Percentiles rank a stretch among this genome's conserved stretches.
Conservation (phyloP, 371 early-diverging fungal genomes). For the Sporodiniella umbellata region DNA sequence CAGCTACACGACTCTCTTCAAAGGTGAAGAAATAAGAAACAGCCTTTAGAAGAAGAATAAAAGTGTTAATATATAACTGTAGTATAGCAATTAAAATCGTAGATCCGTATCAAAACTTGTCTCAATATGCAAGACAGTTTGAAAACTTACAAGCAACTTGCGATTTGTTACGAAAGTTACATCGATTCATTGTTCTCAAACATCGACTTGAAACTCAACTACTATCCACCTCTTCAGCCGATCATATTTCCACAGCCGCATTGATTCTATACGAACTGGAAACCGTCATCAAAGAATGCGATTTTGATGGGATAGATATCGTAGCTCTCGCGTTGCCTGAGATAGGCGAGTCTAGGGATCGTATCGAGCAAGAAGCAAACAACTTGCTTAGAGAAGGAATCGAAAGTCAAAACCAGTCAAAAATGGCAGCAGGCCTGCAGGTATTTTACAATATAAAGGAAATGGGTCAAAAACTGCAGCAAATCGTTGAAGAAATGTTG, state of each 20-base stretch:
- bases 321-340: slow-evolving; percentile 51
- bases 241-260: slow-evolving; percentile 62
- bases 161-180: slow-evolving; percentile 62
- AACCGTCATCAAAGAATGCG: slow-evolving; percentile 54
- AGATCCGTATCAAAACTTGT: slow-evolving; percentile 61
- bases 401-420: slow-evolving; percentile 60
- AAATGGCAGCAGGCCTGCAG: slow-evolving; percentile 73
- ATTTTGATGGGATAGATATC: slow-evolving; percentile 66
- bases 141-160: slow-evolving; percentile 62
- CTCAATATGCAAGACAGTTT: slow-evolving; percentile 55
- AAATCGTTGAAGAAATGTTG: slow-evolving; percentile 43
- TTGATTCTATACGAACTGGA: slow-evolving; percentile 56
- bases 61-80: not conserved
- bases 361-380: slow-evolving; percentile 55
- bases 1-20: slow-evolving; percentile 59
- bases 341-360: slow-evolving; percentile 41
- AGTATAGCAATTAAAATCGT: slow-evolving; percentile 58
- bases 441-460: slow-evolving; percentile 70
- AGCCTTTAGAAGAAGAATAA: not conserved
- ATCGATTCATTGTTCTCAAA: slow-evolving; percentile 61
- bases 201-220: slow-evolving; percentile 61
- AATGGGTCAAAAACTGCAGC: slow-evolving; percentile 50
- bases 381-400: slow-evolving; percentile 59
- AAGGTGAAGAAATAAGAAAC: slow-evolving; percentile 31
- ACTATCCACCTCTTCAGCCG: slow-evolving; percentile 20